phyloP scores from a whole-genome alignment of 805 yeast species.

The Blastobotrys parvus region DNA sequence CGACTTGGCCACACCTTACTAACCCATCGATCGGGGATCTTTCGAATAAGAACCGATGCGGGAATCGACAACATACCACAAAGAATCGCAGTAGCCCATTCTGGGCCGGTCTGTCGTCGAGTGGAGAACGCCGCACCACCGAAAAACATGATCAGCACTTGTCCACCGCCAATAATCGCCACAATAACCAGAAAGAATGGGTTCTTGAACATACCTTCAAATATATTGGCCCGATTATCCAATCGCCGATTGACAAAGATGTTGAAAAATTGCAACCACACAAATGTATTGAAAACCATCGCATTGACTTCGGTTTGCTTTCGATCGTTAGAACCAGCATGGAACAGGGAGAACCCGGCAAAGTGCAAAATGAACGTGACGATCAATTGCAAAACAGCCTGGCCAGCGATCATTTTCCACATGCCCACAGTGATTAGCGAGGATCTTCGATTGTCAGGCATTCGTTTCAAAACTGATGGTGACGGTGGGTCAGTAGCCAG shows the following conservation, averaged over 20 bases:
- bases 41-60: conserved; percentile 64
- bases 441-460: conserved; percentile 73
- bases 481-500: conserved; percentile 97
- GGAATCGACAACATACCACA: conserved; percentile 81
- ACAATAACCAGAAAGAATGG: conserved; percentile 72
- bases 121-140: conserved; percentile 95
- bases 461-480: conserved; percentile 63
- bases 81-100: conserved; percentile 84
- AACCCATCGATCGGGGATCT: conserved; percentile 60
- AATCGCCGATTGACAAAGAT: conserved; percentile 83
- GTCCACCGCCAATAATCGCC: conserved; percentile 69
- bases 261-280: conserved; percentile 96
- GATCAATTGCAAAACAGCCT: conserved; percentile 65
- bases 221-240: conserved; percentile 77
- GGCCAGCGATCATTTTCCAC: conserved; percentile 98
- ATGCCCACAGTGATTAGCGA: conserved; percentile 82
- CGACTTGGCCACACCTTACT: conserved; percentile 21
- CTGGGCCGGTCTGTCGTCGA: conserved; percentile 65
- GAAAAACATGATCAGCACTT: conserved; percentile 84
- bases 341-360: conserved; percentile 57
- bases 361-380: conserved; percentile 79
- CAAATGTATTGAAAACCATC: conserved; percentile 90
- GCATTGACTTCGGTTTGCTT: conserved; percentile 60
- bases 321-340: conserved; percentile 22
- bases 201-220: conserved; percentile 73